Percentiles rank a stretch among this genome's conserved stretches.
Evolutionary conservation across 164 flowering plant genomes (phyloP).

Genomic region (Echeveria elegans): DNA sequence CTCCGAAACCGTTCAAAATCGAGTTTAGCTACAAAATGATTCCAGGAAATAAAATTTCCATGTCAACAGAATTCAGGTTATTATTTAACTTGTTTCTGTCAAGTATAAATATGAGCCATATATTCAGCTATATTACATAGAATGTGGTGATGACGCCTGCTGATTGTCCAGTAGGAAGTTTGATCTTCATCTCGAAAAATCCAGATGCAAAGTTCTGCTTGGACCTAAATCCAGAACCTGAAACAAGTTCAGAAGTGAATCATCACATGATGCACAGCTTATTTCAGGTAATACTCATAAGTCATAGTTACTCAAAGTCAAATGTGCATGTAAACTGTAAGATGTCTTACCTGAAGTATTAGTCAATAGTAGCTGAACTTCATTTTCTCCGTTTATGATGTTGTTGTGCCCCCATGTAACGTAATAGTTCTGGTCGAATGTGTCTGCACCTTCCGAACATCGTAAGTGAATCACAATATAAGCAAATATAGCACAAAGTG

Average conservation of each 20-base stretch:
- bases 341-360: neutral
- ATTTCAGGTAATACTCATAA: neutral
- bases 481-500: neutral
- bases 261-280: neutral
- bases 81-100: neutral
- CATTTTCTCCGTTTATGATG: neutral
- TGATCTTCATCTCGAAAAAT: constrained; percentile 38
- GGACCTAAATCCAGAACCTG: constrained; percentile 56
- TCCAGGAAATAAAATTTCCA: too few relatives aligned
- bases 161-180: constrained; percentile 35
- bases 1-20: neutral
- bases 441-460: neutral
- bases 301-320: neutral
- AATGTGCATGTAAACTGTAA: neutral
- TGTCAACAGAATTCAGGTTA: neutral
- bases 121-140: constrained; percentile 25
- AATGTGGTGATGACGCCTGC: constrained; percentile 61
- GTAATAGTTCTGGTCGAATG: neutral
- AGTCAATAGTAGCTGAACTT: neutral
- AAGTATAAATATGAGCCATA: neutral
- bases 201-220: constrained; percentile 43
- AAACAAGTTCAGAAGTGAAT: neutral
- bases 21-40: neutral
- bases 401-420: neutral
- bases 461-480: neutral